A percentile compares a stretch with the other conserved stretches of the same genome.
Evolutionary conservation across 129 eudicot genomes (phyloP).

Genomic region (Ambrosia artemisiifolia): DNA sequence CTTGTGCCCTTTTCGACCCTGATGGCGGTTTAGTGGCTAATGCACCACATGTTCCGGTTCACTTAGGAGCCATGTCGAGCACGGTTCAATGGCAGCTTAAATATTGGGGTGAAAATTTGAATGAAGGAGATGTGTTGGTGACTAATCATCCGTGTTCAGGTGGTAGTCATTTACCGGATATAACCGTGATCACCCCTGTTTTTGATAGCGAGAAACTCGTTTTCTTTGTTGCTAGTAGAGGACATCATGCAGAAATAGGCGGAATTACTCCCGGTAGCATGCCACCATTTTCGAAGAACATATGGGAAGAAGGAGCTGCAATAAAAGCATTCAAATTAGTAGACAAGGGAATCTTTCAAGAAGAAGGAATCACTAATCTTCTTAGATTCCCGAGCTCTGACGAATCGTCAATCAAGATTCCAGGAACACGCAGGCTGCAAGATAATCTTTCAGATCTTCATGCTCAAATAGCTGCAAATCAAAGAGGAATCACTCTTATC

Average conservation of each 20-base stretch:
- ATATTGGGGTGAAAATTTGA: slow-evolving; percentile 78
- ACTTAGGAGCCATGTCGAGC: slow-evolving; percentile 97
- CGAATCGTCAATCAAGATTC: slow-evolving; percentile 50
- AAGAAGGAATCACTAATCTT: slow-evolving; percentile 82
- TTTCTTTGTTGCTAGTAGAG: slow-evolving; percentile 95
- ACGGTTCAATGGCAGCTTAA: slow-evolving; percentile 90
- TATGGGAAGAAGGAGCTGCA: slow-evolving; percentile 97
- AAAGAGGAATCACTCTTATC: slow-evolving; percentile 89
- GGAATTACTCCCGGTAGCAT: slow-evolving; percentile 99
- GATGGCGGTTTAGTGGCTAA: slow-evolving; percentile 96
- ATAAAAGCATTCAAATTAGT: slow-evolving; percentile 95
- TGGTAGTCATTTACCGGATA: slow-evolving; percentile 96
- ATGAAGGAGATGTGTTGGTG: slow-evolving; percentile 89
- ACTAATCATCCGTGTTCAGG: slow-evolving; percentile 96
- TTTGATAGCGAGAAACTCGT: slow-evolving; percentile 64
- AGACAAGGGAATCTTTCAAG: slow-evolving; percentile 86
- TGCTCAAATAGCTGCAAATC: slow-evolving; percentile 98
- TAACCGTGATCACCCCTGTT: slow-evolving; percentile 91
- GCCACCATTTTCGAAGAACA: slow-evolving; percentile 96
- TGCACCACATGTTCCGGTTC: slow-evolving; percentile 99
- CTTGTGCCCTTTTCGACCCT: slow-evolving; percentile 96
- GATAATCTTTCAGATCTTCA: slow-evolving; percentile 95
- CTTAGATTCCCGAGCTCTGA: slow-evolving; percentile 58
- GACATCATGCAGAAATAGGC: slow-evolving; percentile 98
- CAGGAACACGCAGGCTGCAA: slow-evolving; percentile 89